Base-by-base conservation (phyloP, 768 basidiomycete species). In the Leccinum imitatum region DNA sequence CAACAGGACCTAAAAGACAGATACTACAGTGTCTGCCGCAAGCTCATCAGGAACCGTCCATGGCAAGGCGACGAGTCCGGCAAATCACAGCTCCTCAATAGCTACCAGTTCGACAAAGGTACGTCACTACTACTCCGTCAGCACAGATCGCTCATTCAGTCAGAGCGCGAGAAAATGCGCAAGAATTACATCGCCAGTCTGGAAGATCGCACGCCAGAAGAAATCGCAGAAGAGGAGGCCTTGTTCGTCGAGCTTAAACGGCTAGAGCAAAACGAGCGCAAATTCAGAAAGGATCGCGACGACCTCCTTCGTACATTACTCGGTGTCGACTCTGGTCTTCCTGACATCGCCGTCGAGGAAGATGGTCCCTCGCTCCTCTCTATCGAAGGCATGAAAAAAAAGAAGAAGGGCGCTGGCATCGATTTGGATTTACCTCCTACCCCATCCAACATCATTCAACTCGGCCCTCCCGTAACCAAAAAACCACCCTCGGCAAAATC, bases 201-300 rank as follows among this genome's bases (percentile, higher is more conserved):
- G n/a, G 92, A 95, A 75, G 85, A 83, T 58, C 87, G 96, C n/a
- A 90, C 93, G 0, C 82, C 87, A 4, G 86, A 90, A 53, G 93
- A 98, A 75, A 88, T 96, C 48, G 89, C 88, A 17, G 95, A 99
- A 71, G 97, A 98, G 79, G 95, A 98, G 67, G 90, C 93, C 8
- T 80, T 99, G 3, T 98, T 91, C 75, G 77, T 98, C 62, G 94
- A 98, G 73, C 83, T 96, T 53, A 95, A 95, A 69, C 86, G 93
- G n/a, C 81, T 99, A 53, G 95, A 98, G 71, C 96, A 98, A 75
- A 92, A 82, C 60, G 95, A 97, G 71, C 83, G 89, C 33, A 82
- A 82, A 56, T 98, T 95, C 79, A 90, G 89, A 75, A 86, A 85
- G 63, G 94, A 97, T 19, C 80, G 95, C 17, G 93, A 97, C 58